These are phyloP conservation scores for Magnolia sinica DNA, from an alignment of 164 flowering plant genomes.

Conservation along the genomic window DNA sequence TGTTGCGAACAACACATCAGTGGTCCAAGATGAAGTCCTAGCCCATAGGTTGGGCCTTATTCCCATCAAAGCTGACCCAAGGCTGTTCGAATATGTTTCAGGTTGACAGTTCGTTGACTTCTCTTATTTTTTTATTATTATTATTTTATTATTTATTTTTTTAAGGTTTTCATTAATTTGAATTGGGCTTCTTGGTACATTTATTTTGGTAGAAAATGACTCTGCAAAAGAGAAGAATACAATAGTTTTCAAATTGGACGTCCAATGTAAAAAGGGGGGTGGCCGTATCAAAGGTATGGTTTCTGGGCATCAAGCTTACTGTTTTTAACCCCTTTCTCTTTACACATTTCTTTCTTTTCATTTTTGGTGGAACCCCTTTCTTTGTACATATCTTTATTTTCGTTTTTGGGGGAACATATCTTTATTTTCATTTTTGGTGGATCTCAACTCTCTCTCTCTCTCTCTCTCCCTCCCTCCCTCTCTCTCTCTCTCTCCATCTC, in stretches of 20 bases:
- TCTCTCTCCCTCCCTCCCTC: too few relatives aligned
- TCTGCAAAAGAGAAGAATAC: slow-evolving; percentile 82
- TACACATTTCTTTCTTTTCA: too few relatives aligned
- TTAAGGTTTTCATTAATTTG: neutral
- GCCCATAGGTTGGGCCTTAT: slow-evolving; percentile 89
- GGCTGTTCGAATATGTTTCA: slow-evolving; percentile 74
- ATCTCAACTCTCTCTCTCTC: too few relatives aligned
- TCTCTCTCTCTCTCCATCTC: too few relatives aligned
- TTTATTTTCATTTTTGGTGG: too few relatives aligned
- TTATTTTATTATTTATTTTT: too few relatives aligned
- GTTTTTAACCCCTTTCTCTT: neutral
- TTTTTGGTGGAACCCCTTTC: neutral
- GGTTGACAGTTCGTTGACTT: slow-evolving; percentile 33
- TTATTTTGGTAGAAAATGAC: slow-evolving; percentile 55
- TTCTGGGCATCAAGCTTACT: neutral
- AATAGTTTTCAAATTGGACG: slow-evolving; percentile 83
- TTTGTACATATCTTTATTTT: neutral
- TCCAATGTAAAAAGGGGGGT: slow-evolving; percentile 41
- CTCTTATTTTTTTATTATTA: neutral
- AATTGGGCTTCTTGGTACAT: neutral
- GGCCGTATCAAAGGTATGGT: slow-evolving; percentile 59
- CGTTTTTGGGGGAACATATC: too few relatives aligned
- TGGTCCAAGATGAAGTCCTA: slow-evolving; percentile 89
- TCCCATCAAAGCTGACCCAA: slow-evolving; percentile 80
- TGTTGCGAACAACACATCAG: slow-evolving; percentile 81